Evolutionary conservation across 129 eudicot genomes (phyloP).

Genomic region (Helianthus annuus): HanXRQr2.0-SUNRISE NC_035448.2:183330741-183331240

Average conservation of each 20-base stretch:
- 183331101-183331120: constrained; percentile 69
- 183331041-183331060: constrained; percentile 52
- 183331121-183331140: constrained; percentile 66
- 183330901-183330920: background rate
- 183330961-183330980: background rate
- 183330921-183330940: background rate
- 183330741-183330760: background rate
- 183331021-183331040: constrained; percentile 16
- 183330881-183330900: background rate
- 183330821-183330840: background rate
- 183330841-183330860: background rate
- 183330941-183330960: background rate
- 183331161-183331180: constrained; percentile 46
- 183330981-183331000: background rate
- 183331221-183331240: constrained; percentile 40
- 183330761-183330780: background rate
- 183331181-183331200: background rate
- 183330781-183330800: background rate
- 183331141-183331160: constrained; percentile 70
- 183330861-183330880: background rate
- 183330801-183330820: background rate
- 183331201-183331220: constrained; percentile 19
- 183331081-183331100: constrained; percentile 92
- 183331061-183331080: constrained; percentile 87
- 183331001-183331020: constrained; percentile 22